Percentiles rank a stretch among this genome's conserved stretches.
Evolutionary conservation across 73 alveolate genomes (phyloP).

Genomic region (Paramecium sexaurelia): DNA sequence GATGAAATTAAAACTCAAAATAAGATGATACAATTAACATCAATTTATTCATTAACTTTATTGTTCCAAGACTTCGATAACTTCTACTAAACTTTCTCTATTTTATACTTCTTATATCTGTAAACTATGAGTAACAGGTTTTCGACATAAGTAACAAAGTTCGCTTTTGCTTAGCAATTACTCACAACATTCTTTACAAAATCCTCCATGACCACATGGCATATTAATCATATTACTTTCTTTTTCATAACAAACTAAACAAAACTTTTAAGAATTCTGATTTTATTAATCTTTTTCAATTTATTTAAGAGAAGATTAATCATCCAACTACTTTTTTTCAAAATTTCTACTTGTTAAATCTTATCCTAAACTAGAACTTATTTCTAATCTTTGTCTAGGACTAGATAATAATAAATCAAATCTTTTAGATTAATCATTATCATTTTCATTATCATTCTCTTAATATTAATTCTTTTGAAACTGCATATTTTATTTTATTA

Average conservation of each 20-base stretch:
- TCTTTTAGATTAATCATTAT: neutral
- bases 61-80: neutral
- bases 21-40: neutral
- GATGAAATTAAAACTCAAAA: neutral
- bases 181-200: conserved; percentile 34
- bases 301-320: neutral
- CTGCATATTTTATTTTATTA: neutral
- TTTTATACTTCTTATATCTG: neutral
- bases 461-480: neutral
- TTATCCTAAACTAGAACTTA: neutral
- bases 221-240: conserved; percentile 44
- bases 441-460: neutral
- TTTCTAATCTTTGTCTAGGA: conserved; percentile 11
- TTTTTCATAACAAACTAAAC: conserved; percentile 54
- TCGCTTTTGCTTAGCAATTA: conserved; percentile 24
- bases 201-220: conserved; percentile 64
- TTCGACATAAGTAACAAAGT: conserved; percentile 48
- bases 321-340: neutral
- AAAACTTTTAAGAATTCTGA: neutral
- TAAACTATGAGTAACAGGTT: conserved; percentile 32
- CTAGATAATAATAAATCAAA: neutral
- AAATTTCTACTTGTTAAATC: neutral
- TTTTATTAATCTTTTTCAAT: neutral
- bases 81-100: conserved; percentile 43
- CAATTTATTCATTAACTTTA: neutral